Percentiles rank a stretch among this genome's conserved stretches.
Evolutionary conservation across 148 eudicot species (phyloP).

Genomic region (Rhododendron williamsianum): DNA sequence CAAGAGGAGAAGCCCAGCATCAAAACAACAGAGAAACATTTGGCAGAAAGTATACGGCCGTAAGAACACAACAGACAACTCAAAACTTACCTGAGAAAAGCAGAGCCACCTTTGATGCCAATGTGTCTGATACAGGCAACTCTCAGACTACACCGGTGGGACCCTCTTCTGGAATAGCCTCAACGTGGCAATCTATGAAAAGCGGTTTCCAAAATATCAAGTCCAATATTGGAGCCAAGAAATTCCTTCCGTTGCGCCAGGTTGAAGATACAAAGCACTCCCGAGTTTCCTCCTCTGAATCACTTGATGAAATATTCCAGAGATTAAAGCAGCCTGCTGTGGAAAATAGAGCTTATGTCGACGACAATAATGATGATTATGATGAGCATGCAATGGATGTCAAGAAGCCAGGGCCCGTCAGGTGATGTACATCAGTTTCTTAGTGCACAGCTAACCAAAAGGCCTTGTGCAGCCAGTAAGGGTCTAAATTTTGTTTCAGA

Average conservation of each 20-base stretch:
- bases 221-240: conserved; percentile 40
- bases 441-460: neutral
- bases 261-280: conserved; percentile 22
- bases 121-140: conserved; percentile 28
- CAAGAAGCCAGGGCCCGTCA: neutral
- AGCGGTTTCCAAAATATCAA: conserved; percentile 43
- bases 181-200: conserved; percentile 79
- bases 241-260: conserved; percentile 37
- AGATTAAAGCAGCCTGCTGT: conserved; percentile 38
- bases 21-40: conserved; percentile 43
- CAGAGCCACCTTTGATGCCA: conserved; percentile 28
- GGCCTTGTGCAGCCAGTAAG: neutral
- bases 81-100: conserved; percentile 32
- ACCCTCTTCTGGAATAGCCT: conserved; percentile 51
- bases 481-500: conserved; percentile 9
- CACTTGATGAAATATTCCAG: conserved; percentile 55
- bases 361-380: conserved; percentile 10
- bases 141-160: conserved; percentile 22
- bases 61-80: conserved; percentile 41
- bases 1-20: conserved; percentile 33
- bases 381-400: conserved; percentile 17
- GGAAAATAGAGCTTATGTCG: conserved; percentile 12
- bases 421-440: conserved; percentile 5
- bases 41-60: conserved; percentile 51
- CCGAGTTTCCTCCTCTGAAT: conserved; percentile 37